Evolutionary conservation across 2,329 filamentous ascomycete genomes (phyloP), one percentile per base, ranked within the genome.

Genomic region (Rugonectria rugulosa): DNA sequence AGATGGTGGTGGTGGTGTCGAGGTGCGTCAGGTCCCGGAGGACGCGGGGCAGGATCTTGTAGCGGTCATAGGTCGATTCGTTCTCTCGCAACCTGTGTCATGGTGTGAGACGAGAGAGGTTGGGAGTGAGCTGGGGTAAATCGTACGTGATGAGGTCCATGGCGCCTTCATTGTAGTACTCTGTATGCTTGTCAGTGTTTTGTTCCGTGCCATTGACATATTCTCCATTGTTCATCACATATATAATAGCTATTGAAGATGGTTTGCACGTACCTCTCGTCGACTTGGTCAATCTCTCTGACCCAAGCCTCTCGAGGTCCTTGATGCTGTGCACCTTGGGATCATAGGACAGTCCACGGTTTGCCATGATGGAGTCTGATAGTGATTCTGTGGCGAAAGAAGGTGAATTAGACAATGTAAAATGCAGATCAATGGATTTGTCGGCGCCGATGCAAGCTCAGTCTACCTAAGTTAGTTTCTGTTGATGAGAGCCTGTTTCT

Each of bases 11-110:
- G 40, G 24, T 49, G 17, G 48, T 53, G 37, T 57, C 54, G 21
- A 60, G 49, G n/a, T 44, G n/a, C 12, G 57, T 43, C 32, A 60
- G 40, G 14, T 60, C 45, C 3, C 49, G 40, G n/a, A 60, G 41
- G 15, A 60, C 54, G 10, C 57, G 49, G 11, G 57, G 57, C 8
- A 49, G 48, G 21, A 60, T 60, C 24, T 51, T 57, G 37, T 60
- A 60, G 15, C 57, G 57, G 20, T 59, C 48, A 24, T 57, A 59
- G 11, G 57, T 38, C 14, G 36, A 34, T 17, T 55, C 51, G 24
- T 56, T 58, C 3, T 58, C 52, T 8, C 47, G 52, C 27, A 58
- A n/a, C 19, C 49, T 57, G 19, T 5, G 27, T 1, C 6, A 9
- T n/a, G n/a, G 12, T 15, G 38, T n/a, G 12, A 9, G 6, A 14